Evolutionary conservation across 2,329 filamentous ascomycete species (phyloP).

Genomic region (Clonostachys chloroleuca): DNA sequence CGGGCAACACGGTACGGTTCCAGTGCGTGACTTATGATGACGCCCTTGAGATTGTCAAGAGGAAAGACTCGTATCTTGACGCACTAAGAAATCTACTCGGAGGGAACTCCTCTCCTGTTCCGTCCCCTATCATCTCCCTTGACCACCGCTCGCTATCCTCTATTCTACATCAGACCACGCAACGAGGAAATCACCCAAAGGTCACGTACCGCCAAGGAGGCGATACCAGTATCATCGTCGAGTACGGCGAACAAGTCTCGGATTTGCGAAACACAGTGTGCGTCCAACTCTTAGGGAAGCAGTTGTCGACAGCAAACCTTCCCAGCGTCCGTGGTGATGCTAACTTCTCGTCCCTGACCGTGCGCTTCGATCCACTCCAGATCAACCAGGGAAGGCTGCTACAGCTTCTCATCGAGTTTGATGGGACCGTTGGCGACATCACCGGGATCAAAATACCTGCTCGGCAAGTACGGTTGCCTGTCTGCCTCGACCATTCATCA

Average conservation of each 20-base stretch:
- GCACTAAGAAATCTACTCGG: too few relatives aligned
- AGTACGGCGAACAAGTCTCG: constrained; percentile 51
- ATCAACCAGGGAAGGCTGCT: constrained; percentile 6
- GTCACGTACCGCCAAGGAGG: constrained; percentile 16
- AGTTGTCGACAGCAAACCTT: neutral
- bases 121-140: too few relatives aligned
- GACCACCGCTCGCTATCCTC: too few relatives aligned
- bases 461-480: constrained; percentile 18
- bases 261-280: constrained; percentile 44
- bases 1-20: constrained; percentile 37
- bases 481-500: constrained; percentile 20
- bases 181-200: neutral
- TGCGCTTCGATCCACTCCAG: constrained; percentile 9
- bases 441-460: constrained; percentile 8
- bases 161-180: too few relatives aligned
- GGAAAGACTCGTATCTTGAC: too few relatives aligned
- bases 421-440: constrained; percentile 8
- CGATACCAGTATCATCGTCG: constrained; percentile 50
- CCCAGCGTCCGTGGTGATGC: neutral
- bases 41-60: neutral
- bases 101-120: too few relatives aligned
- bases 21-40: neutral
- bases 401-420: constrained; percentile 5
- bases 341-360: constrained; percentile 9
- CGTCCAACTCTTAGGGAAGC: constrained; percentile 7